Evolutionary conservation across 768 basidiomycete genomes (phyloP).

Genomic region (Hortiboletus campestris): DNA sequence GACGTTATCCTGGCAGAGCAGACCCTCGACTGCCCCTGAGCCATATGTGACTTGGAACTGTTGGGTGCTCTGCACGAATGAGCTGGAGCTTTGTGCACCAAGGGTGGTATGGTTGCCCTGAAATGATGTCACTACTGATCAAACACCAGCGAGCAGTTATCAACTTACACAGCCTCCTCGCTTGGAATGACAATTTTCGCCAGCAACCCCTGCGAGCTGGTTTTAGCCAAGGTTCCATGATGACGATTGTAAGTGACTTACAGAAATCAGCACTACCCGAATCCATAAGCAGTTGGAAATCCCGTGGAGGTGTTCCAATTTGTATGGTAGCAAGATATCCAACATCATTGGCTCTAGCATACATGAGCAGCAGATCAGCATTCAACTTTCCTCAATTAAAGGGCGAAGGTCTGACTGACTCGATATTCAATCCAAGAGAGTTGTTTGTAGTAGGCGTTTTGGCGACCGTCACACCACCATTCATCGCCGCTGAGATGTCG

Average conservation of each 20-base stretch:
- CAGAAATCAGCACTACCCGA: constrained; percentile 69
- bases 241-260: constrained; percentile 1
- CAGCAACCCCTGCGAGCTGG: constrained; percentile 43
- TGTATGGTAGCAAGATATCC: constrained; percentile 59
- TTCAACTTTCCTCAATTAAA: background rate
- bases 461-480: constrained; percentile 42
- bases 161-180: constrained; percentile 41
- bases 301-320: constrained; percentile 61
- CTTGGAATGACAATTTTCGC: constrained; percentile 49
- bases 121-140: constrained; percentile 20
- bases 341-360: constrained; percentile 46
- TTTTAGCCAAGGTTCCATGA: background rate
- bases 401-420: constrained; percentile 40
- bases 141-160: background rate
- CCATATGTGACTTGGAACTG: constrained; percentile 68
- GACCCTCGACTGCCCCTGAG: constrained; percentile 64
- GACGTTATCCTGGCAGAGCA: constrained; percentile 61
- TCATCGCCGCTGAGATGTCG: constrained; percentile 36
- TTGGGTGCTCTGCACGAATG: constrained; percentile 52
- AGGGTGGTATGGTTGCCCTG: constrained; percentile 69
- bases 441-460: constrained; percentile 42
- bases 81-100: constrained; percentile 56
- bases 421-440: constrained; percentile 68
- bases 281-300: constrained; percentile 64
- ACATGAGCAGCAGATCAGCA: constrained; percentile 1